Conservation (phyloP, 257 asterid species). For the Nicotiana knightiana region DNA sequence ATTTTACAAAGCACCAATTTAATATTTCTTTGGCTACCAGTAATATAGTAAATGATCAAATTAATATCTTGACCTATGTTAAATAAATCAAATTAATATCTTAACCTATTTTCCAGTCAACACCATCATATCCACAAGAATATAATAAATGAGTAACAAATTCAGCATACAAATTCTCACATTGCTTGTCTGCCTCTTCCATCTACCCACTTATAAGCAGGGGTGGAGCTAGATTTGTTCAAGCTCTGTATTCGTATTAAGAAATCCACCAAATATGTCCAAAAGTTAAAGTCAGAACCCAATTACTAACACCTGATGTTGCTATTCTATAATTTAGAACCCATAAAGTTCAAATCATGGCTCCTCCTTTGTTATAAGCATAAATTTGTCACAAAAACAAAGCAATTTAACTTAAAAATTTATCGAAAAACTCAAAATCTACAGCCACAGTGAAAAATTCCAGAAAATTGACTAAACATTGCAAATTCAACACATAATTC, state of each 20-base stretch:
- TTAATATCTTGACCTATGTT: neutral
- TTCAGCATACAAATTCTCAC: neutral
- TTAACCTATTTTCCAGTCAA: neutral
- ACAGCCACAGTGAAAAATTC: no score
- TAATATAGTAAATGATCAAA: neutral
- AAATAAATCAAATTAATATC: neutral
- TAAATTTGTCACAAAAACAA: neutral
- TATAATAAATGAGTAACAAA: neutral
- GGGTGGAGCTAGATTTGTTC: no score
- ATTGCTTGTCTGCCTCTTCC: neutral
- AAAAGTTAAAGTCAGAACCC: no score
- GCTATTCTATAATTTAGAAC: no score
- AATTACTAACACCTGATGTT: no score
- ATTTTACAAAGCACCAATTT: neutral
- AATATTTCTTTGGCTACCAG: neutral
- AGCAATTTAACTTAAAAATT: no score
- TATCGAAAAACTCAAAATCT: no score
- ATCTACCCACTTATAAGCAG: neutral
- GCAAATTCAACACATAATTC: no score
- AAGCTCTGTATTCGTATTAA: no score
- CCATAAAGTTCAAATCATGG: no score
- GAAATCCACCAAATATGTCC: no score
- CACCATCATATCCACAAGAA: neutral
- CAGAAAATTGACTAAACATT: no score
- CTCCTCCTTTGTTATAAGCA: neutral